Conservation (phyloP, 148 eudicot species). For the Rheum nobile region DNA sequence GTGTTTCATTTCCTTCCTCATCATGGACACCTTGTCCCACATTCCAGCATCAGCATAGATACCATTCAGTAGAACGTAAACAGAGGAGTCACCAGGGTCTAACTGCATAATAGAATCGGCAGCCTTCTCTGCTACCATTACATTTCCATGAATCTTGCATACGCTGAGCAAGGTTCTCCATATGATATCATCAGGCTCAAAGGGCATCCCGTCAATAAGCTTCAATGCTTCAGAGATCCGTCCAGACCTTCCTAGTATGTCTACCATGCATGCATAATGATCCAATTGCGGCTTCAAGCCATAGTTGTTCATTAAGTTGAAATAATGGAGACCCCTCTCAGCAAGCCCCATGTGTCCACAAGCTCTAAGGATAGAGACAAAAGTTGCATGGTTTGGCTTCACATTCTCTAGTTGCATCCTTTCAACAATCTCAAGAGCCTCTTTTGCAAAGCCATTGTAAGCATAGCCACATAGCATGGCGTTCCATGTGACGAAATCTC, state of each 20-base stretch:
- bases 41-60: conserved; percentile 77
- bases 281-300: conserved; percentile 63
- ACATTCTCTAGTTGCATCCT: conserved; percentile 54
- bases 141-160: conserved; percentile 76
- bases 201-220: conserved; percentile 70
- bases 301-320: conserved; percentile 45
- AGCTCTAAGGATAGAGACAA: conserved; percentile 77
- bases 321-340: conserved; percentile 47
- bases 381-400: conserved; percentile 78
- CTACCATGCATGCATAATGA: conserved; percentile 86
- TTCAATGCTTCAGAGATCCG: conserved; percentile 48
- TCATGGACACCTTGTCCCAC: conserved; percentile 51
- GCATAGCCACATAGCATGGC: conserved; percentile 79
- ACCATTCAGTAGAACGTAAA: conserved; percentile 55
- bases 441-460: conserved; percentile 73
- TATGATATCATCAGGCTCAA: conserved; percentile 71
- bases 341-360: conserved; percentile 84
- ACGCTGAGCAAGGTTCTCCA: conserved; percentile 84
- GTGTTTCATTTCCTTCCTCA: conserved; percentile 52
- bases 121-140: conserved; percentile 76
- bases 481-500: conserved; percentile 87
- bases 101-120: conserved; percentile 43
- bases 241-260: conserved; percentile 65
- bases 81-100: conserved; percentile 81
- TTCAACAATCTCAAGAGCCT: conserved; percentile 47